Base-by-base conservation (phyloP, 2,329 filamentous ascomycete species). In the Cryphonectria nitschkei region DNA sequence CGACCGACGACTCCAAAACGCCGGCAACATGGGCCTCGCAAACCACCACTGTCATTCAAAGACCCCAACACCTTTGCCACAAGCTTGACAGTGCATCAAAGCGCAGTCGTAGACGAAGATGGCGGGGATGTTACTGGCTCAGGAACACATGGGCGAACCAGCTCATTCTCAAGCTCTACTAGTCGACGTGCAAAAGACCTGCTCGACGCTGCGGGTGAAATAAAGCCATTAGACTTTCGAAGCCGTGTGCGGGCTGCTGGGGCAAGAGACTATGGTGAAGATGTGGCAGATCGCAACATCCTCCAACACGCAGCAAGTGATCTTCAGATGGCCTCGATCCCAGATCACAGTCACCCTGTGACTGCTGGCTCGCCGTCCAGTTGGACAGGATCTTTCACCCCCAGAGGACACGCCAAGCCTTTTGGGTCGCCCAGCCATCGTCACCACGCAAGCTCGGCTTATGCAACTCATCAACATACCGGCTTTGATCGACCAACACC, bases 231-330 rank as follows among this genome's bases (percentile, higher is more conserved):
- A 2, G 82, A 87, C 71, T 88, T 89, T 73, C 79, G 80, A 64
- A 80, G 80, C 13, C 82, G 87, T 22, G 75, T 89, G 2, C 78
- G 83, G 68, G 87, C 87, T 0, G 76, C 85, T 0, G 88, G 87
- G 1, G 80, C 81, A 0, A 82, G 83, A 60, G 84, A 87, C 65
- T 90, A 88, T 74, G 89, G 86, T n/a, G 90, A 92, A 76, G 89
- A 90, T 76, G 88, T 91, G 1, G 89, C 88, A 1, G 88, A 90
- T 73, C 83, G 89, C 46, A 91, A 91, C 72, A 80, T 88, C 62
- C 78, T 77, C 4, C 76, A 80, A 34, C 84, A 81, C 61, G 14
- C 43, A 63, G 43, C 61, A 19, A n/a, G n/a, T n/a, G 41, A n/a
- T 22, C 22, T 63, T 29, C 61, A 63, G 56, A 46, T 56, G 3